Conservation (phyloP, 2,329 filamentous ascomycete genomes). For the Fusarium citri region DNA sequence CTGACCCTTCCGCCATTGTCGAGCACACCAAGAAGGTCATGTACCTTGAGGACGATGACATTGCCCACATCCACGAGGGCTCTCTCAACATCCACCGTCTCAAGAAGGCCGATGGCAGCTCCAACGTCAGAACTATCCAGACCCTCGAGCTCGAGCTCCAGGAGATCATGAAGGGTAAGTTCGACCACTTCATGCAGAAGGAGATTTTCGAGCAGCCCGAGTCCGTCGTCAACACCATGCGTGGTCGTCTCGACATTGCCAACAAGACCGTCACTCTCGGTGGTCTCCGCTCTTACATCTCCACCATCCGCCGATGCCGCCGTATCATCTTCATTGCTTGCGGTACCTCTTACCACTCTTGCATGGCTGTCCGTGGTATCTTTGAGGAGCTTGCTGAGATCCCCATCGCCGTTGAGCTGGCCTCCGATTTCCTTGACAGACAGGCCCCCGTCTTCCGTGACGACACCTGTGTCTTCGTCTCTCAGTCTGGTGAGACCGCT, state of each 20-base stretch:
- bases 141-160: constrained; percentile 98
- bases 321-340: constrained; percentile 99
- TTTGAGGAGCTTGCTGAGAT: constrained; percentile 99
- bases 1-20: constrained; percentile 96
- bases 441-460: constrained; percentile 98
- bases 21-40: constrained; percentile 99
- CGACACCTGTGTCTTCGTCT: constrained; percentile 98
- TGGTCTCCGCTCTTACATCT: constrained; percentile 95
- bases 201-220: constrained; percentile 99
- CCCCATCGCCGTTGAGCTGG: constrained; percentile 94
- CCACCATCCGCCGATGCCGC: constrained; percentile 94
- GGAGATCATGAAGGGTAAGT: constrained; percentile 99
- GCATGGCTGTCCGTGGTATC: constrained; percentile 97
- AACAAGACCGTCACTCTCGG: constrained; percentile 97
- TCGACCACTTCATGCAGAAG: constrained; percentile 99
- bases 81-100: constrained; percentile 99
- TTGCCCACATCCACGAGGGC: constrained; percentile 99
- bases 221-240: constrained; percentile 99
- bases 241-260: constrained; percentile 91
- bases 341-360: constrained; percentile 98
- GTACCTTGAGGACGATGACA: constrained; percentile 99
- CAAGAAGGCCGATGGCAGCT: constrained; percentile 95
- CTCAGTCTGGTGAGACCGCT: constrained; percentile 97
- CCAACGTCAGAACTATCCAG: constrained; percentile 97
- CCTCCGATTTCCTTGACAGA: constrained; percentile 97